These are phyloP conservation scores for Lachnellula occidentalis DNA, from an alignment of 2,329 filamentous ascomycete species.

Conservation along the genomic window DNA sequence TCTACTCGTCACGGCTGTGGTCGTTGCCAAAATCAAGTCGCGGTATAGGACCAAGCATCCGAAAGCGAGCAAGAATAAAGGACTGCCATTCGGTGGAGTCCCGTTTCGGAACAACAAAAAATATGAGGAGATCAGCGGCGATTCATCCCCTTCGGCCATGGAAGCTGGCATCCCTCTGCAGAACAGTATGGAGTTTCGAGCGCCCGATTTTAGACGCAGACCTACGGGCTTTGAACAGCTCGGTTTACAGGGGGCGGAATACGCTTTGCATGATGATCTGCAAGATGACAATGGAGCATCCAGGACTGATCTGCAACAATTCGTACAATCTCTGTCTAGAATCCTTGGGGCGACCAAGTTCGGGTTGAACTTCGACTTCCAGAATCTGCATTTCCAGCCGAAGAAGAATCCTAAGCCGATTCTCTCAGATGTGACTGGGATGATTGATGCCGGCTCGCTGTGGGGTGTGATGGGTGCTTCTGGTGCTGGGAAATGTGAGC, in stretches of 20 bases:
- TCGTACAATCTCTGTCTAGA: conserved; percentile 48
- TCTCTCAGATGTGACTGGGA: conserved; percentile 48
- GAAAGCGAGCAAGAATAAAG: neutral
- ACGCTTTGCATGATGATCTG: conserved; percentile 11
- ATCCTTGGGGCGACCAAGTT: conserved; percentile 46
- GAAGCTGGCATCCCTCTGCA: conserved; percentile 15
- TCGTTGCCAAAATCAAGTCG: conserved; percentile 33
- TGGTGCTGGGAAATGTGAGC: conserved; percentile 48
- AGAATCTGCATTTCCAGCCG: conserved; percentile 44
- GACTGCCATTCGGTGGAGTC: neutral
- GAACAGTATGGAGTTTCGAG: neutral
- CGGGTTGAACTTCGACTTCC: conserved; percentile 49
- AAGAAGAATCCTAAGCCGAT: conserved; percentile 38
- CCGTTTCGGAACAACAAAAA: neutral
- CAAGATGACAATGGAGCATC: conserved; percentile 19
- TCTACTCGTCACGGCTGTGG: conserved; percentile 34
- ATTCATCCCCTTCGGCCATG: neutral
- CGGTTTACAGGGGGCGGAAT: conserved; percentile 10
- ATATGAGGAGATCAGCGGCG: conserved; percentile 16
- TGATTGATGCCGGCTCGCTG: conserved; percentile 48
- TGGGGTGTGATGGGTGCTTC: conserved; percentile 55
- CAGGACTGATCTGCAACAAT: conserved; percentile 39
- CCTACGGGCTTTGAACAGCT: conserved; percentile 20
- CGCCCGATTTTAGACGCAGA: conserved; percentile 1
- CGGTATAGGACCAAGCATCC: conserved; percentile 29